A percentile compares a stretch with the other conserved stretches of the same genome.
Conservation (phyloP, 768 basidiomycete species). For the Mrakia frigida region DNA sequence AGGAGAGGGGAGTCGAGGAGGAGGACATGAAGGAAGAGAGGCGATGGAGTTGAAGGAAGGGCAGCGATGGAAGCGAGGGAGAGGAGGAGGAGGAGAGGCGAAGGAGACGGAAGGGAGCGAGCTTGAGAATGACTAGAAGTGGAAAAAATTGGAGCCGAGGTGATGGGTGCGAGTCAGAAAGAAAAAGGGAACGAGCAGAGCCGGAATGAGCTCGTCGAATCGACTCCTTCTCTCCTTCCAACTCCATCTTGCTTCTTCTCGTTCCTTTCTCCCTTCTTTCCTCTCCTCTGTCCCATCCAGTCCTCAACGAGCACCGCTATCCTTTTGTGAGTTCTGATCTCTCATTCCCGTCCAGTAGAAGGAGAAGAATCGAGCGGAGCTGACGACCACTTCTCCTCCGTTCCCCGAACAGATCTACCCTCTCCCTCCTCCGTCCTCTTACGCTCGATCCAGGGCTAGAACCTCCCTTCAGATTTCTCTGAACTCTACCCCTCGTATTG, state of each 20-base stretch:
- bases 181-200: background rate
- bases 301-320: too few species aligned
- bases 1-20: background rate
- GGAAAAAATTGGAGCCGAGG: background rate
- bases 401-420: too few species aligned
- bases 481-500: too few species aligned
- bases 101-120: too few species aligned
- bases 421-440: too few species aligned
- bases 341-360: too few species aligned
- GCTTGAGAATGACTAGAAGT: background rate
- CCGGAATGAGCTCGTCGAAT: background rate
- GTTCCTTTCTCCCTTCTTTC: background rate
- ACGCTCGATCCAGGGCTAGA: too few species aligned
- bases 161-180: background rate
- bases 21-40: background rate
- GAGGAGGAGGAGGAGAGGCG: background rate
- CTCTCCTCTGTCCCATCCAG: too few species aligned
- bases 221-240: background rate
- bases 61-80: background rate
- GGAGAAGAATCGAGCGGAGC: too few species aligned
- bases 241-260: background rate
- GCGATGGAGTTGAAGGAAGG: background rate
- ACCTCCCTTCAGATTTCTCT: too few species aligned
- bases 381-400: too few species aligned
- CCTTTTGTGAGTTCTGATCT: too few species aligned